These are phyloP conservation scores for Aspergillus pseudoterreus DNA, from an alignment of 2,329 filamentous ascomycete genomes.

Conservation along the genomic window DNA sequence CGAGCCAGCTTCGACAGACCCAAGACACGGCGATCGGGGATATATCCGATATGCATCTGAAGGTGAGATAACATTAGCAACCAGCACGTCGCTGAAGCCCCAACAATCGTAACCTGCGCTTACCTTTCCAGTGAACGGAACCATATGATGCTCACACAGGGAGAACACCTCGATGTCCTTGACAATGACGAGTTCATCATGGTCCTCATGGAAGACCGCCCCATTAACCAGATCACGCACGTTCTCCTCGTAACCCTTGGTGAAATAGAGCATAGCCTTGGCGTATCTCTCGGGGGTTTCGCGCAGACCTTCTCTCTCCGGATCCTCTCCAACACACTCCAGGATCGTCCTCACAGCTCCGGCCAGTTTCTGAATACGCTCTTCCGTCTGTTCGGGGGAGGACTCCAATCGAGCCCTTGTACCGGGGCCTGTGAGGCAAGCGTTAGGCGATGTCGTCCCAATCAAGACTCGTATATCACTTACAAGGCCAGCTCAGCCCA, in stretches of 20 bases:
- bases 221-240: constrained; percentile 86
- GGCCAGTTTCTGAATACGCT: constrained; percentile 57
- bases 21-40: constrained; percentile 84
- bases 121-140: constrained; percentile 94
- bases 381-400: constrained; percentile 55
- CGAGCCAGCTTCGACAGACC: constrained; percentile 93
- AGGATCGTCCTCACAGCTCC: constrained; percentile 62
- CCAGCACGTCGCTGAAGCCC: not conserved
- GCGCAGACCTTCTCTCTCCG: constrained; percentile 60
- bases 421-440: constrained; percentile 36
- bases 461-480: constrained; percentile 21
- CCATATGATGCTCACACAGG: constrained; percentile 94
- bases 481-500: constrained; percentile 51
- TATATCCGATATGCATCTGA: constrained; percentile 98
- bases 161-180: constrained; percentile 96
- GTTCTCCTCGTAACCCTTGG: constrained; percentile 95
- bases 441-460: constrained; percentile 10
- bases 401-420: constrained; percentile 53
- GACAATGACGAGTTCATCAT: constrained; percentile 96
- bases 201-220: constrained; percentile 92
- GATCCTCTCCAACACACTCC: constrained; percentile 64
- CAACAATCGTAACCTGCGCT: constrained; percentile 6
- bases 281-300: constrained; percentile 80
- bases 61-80: no score
- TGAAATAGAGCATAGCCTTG: constrained; percentile 93